A percentile compares a stretch with the other conserved stretches of the same genome.
Evolutionary conservation across 1,284 basidiomycete genomes (phyloP).

Genomic region (Cryptococcus wingfieldii): DNA sequence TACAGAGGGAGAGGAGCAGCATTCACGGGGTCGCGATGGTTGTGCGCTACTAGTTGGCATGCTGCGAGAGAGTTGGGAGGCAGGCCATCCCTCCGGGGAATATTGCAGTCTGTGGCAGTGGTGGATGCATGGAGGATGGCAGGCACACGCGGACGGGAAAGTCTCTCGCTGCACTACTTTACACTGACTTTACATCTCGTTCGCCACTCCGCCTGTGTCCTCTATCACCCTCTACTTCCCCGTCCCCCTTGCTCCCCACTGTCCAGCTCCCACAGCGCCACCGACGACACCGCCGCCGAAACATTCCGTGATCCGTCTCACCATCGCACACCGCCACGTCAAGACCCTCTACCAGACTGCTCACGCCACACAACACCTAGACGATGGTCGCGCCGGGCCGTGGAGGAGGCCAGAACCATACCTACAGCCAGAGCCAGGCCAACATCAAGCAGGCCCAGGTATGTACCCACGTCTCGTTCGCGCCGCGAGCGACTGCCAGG

Average conservation of each 20-base stretch:
- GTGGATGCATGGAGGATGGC: no score
- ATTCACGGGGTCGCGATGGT: neutral
- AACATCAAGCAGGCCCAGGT: constrained; percentile 41
- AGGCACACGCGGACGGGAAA: no score
- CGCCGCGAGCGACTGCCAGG: neutral
- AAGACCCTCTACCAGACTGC: neutral
- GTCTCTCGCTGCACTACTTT: no score
- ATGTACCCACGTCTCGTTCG: neutral
- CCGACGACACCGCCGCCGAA: neutral
- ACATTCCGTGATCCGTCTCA: neutral
- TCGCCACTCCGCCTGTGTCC: no score
- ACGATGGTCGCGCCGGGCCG: constrained; percentile 16
- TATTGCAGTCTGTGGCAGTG: neutral
- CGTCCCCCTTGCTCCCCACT: no score
- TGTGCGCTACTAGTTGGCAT: neutral
- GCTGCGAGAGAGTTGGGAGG: neutral
- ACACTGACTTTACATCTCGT: no score
- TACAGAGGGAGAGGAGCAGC: neutral
- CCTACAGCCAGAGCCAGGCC: constrained; percentile 14
- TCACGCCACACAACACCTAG: neutral
- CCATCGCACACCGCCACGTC: neutral
- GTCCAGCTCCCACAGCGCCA: neutral
- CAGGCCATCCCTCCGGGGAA: neutral
- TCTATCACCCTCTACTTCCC: neutral
- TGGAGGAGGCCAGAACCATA: constrained; percentile 16